phyloP scores from a whole-genome alignment of 345 rosid species.

The Camelina sativa region DNA sequence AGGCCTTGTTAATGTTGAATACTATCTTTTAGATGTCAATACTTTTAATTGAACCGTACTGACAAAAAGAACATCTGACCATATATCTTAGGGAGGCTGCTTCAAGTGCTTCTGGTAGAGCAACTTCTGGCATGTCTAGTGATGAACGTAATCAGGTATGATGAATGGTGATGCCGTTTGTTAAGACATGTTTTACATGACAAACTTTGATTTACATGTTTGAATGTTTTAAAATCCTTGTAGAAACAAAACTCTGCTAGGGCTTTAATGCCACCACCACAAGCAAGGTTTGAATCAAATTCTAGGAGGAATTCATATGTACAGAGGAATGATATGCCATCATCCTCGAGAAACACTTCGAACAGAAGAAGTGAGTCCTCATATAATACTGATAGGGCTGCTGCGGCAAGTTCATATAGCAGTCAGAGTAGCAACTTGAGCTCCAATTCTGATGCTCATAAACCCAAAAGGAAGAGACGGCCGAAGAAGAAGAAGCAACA shows the following conservation, averaged over 20 bases:
- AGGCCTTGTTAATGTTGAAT: slow-evolving; percentile 26
- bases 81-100: slow-evolving; percentile 81
- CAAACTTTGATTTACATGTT: neutral
- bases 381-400: slow-evolving; percentile 46
- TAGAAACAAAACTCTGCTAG: slow-evolving; percentile 78
- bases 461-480: slow-evolving; percentile 93
- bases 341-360: slow-evolving; percentile 60
- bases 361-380: slow-evolving; percentile 67
- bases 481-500: slow-evolving; percentile 88
- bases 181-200: slow-evolving; percentile 10
- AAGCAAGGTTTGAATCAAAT: slow-evolving; percentile 76
- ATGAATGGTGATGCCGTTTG: neutral
- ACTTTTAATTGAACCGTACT: neutral
- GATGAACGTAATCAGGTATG: slow-evolving; percentile 95
- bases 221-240: slow-evolving; percentile 5
- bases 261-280: slow-evolving; percentile 95
- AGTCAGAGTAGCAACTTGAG: slow-evolving; percentile 88
- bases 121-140: slow-evolving; percentile 95
- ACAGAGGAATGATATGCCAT: slow-evolving; percentile 60
- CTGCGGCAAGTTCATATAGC: slow-evolving; percentile 61
- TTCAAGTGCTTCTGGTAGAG: slow-evolving; percentile 89
- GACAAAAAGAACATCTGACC: neutral
- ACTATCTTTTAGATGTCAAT: neutral
- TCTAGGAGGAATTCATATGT: slow-evolving; percentile 57
- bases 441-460: slow-evolving; percentile 91